A percentile compares a stretch with the other conserved stretches of the same genome.
phyloP scores from a whole-genome alignment of 1,284 basidiomycete genomes.

The Boletus mariae region DNA sequence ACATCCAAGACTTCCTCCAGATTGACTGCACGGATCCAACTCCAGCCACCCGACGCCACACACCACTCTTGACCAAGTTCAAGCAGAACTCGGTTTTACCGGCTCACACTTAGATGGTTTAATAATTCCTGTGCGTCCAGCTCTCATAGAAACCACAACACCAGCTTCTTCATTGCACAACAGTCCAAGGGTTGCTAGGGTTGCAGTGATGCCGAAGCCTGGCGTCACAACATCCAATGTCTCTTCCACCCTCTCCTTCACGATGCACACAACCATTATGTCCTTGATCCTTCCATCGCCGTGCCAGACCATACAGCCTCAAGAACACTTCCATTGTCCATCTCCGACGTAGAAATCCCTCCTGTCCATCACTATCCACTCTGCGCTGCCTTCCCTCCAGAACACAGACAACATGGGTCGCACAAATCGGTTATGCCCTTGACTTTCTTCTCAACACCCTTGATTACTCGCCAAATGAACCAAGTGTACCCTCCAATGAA shows the following conservation, averaged over 20 bases:
- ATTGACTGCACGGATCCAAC: conserved; percentile 24
- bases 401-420: conserved; percentile 70
- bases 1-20: no score
- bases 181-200: conserved; percentile 91
- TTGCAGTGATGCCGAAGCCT: conserved; percentile 87
- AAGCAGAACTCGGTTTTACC: conserved; percentile 46
- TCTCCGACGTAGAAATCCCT: conserved; percentile 48
- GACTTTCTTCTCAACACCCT: conserved; percentile 86
- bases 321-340: conserved; percentile 30
- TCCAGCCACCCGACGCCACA: conserved; percentile 53
- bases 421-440: conserved; percentile 70
- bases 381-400: conserved; percentile 53
- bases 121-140: conserved; percentile 32
- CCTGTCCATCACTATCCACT: conserved; percentile 57
- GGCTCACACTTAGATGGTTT: no score
- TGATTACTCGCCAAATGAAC: conserved; percentile 79
- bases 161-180: conserved; percentile 87
- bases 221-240: conserved; percentile 67
- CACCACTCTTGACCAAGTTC: conserved; percentile 62
- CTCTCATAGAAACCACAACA: conserved; percentile 81
- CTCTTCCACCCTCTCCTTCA: conserved; percentile 56
- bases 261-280: conserved; percentile 1
- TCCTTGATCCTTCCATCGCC: conserved; percentile 9
- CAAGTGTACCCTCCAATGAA: conserved; percentile 63
- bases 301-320: conserved; percentile 31